Base-by-base conservation (phyloP, 768 basidiomycete genomes). In the Termitomyces sp. region DNA sequence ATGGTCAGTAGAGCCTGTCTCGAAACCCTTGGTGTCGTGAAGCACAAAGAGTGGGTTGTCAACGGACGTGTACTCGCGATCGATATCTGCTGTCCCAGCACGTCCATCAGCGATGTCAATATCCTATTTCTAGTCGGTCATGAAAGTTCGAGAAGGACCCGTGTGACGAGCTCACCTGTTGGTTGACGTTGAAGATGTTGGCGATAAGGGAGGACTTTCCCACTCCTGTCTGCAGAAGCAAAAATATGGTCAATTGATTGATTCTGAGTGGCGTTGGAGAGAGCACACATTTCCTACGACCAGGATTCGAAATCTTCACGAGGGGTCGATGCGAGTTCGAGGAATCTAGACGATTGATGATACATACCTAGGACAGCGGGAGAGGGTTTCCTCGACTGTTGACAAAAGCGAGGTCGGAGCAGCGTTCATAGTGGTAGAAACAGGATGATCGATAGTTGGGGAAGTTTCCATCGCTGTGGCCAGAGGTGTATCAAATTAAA, bases 161-260 rank as follows among this genome's bases (percentile, higher is more conserved):
- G 15, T 15, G 20, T 32, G 35, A 28, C 18, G 12, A 36, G n/a
- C 15, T 50, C 40, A 59, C 58, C 32, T 35, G 22, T 58, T 28
- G 38, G 28, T 12, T 40, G 22, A 59, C 22, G 18, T 52, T 52
- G 22, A 59, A 53, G 8, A 59, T n/a, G 39, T 33, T 58, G 49
- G 49, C 49, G 9, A 58, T 42, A 16, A 58, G 39, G n/a, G 57
- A 58, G 13, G 49, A 59, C 11, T 59, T 59, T 36, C 58, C 58
- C 7, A 59, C 58, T 52, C 58, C 58, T 33, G 40, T 59, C 58
- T 59, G 9, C 11, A 20, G n/a, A 57, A 22, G 22, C 46, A 2
- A 46, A 4, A 42, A 16, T 28, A 42, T 16, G 58, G 3, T 33
- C 22, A 20, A 13, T 11, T 12, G 16, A 11, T 15, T 40, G 16